phyloP scores from a whole-genome alignment of 2,329 filamentous ascomycete species.

The Amesomyces nigricolor region DNA sequence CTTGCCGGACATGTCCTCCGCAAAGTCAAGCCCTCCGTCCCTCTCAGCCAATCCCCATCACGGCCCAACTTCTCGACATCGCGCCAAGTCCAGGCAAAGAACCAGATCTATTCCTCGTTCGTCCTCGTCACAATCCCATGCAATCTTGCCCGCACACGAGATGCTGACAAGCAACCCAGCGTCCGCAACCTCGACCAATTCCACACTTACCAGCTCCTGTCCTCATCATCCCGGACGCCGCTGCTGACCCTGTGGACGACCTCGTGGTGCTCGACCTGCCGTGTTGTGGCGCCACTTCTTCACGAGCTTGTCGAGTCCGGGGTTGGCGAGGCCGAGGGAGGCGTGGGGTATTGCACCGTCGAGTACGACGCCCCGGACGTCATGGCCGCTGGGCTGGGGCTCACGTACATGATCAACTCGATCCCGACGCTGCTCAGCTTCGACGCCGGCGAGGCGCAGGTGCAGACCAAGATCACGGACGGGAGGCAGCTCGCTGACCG shows the following conservation, averaged over 20 bases:
- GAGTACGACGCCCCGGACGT: constrained; percentile 55
- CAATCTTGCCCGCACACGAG: background rate
- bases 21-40: background rate
- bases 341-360: constrained; percentile 48
- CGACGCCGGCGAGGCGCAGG: constrained; percentile 48
- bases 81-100: constrained; percentile 28
- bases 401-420: constrained; percentile 53
- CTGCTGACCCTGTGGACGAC: constrained; percentile 58
- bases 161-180: constrained; percentile 32
- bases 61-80: constrained; percentile 29
- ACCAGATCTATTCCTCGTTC: constrained; percentile 39
- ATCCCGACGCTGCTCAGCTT: constrained; percentile 55
- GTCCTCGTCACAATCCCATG: constrained; percentile 19
- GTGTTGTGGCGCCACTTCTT: constrained; percentile 44
- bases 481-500: constrained; percentile 44
- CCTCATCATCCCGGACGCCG: constrained; percentile 47
- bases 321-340: constrained; percentile 50
- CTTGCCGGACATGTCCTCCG: background rate
- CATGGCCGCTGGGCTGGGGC: constrained; percentile 43
- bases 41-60: background rate
- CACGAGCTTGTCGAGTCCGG: constrained; percentile 44
- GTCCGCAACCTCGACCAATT: constrained; percentile 51
- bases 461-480: constrained; percentile 45
- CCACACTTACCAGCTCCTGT: constrained; percentile 50
- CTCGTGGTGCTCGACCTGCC: constrained; percentile 52